Evolutionary conservation across 441 rosid genomes (phyloP).

Genomic region (Adansonia rubrostipa): DNA sequence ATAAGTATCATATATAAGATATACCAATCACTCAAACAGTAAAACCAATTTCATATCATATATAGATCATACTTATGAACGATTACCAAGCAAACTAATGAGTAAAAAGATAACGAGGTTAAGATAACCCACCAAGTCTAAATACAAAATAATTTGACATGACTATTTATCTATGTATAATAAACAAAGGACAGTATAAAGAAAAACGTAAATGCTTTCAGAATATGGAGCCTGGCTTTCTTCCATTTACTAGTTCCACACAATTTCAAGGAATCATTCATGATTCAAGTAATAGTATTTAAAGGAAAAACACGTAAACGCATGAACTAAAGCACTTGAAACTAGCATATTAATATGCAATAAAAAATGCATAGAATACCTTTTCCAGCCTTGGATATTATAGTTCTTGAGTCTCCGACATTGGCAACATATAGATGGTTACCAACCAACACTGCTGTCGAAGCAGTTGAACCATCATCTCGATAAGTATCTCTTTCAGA

Average conservation of each 20-base stretch:
- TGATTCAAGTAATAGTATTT: not conserved
- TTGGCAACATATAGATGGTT: slow-evolving; percentile 95
- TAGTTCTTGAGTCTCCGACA: slow-evolving; percentile 96
- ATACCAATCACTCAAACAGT: slow-evolving; percentile 9
- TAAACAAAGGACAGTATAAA: not conserved
- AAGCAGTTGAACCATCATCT: slow-evolving; percentile 99
- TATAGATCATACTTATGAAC: not conserved
- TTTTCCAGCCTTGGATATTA: slow-evolving; percentile 87
- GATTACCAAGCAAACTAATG: not conserved
- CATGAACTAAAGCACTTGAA: not conserved
- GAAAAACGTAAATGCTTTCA: not conserved
- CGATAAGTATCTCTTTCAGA: slow-evolving; percentile 85
- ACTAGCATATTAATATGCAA: not conserved
- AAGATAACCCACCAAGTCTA: not conserved
- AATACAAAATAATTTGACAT: not conserved
- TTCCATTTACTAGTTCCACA: not conserved
- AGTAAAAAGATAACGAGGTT: not conserved
- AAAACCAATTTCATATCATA: not conserved
- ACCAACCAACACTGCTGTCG: slow-evolving; percentile 88
- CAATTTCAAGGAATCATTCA: slow-evolving; percentile 12
- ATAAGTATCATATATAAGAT: not conserved
- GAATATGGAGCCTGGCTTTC: not conserved
- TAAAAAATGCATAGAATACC: slow-evolving; percentile 45
- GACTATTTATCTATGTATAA: not conserved
- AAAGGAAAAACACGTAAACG: not conserved